Percentiles rank a stretch among this genome's conserved stretches.
Conservation (phyloP, 192 early-diverging fungal species). For the Mortierella claussenii region DNA sequence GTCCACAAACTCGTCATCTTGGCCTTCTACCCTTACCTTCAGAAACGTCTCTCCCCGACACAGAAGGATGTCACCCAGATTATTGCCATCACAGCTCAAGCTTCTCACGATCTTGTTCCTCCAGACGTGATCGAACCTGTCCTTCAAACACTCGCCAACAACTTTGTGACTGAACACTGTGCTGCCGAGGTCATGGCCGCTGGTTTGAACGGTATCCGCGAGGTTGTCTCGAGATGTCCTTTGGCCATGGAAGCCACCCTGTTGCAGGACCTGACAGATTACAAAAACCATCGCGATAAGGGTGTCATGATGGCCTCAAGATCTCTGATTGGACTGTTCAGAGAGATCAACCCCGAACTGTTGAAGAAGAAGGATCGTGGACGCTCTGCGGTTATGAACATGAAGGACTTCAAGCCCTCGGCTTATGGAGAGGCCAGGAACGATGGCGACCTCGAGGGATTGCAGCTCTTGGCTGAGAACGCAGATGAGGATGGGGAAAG, state of each 20-base stretch:
- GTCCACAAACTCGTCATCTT: conserved; percentile 93
- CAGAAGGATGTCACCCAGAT: conserved; percentile 95
- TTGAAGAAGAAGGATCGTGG: conserved; percentile 94
- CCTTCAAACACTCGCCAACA: conserved; percentile 92
- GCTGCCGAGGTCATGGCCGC: conserved; percentile 95
- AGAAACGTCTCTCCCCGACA: conserved; percentile 95
- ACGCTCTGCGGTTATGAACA: conserved; percentile 79
- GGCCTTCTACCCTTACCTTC: conserved; percentile 92
- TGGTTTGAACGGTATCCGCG: conserved; percentile 87
- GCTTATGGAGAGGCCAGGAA: conserved; percentile 80
- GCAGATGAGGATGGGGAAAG: conserved; percentile 58
- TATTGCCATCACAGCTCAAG: conserved; percentile 89
- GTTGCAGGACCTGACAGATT: conserved; percentile 89
- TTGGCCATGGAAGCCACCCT: conserved; percentile 88
- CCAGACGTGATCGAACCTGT: conserved; percentile 92
- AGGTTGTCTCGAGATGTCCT: conserved; percentile 89
- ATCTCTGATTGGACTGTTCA: conserved; percentile 90
- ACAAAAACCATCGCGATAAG: conserved; percentile 94
- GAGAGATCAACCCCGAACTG: conserved; percentile 96
- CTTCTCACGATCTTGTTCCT: conserved; percentile 92
- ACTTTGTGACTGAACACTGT: conserved; percentile 94
- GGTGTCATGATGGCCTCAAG: conserved; percentile 94
- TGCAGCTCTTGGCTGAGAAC: conserved; percentile 76
- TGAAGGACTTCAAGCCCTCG: conserved; percentile 70
- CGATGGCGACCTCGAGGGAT: conserved; percentile 79